Evolutionary conservation across 352 stramenopile species (phyloP), one percentile per base, ranked within the genome.

Genomic region (Globisporangium uncinulatum): DNA sequence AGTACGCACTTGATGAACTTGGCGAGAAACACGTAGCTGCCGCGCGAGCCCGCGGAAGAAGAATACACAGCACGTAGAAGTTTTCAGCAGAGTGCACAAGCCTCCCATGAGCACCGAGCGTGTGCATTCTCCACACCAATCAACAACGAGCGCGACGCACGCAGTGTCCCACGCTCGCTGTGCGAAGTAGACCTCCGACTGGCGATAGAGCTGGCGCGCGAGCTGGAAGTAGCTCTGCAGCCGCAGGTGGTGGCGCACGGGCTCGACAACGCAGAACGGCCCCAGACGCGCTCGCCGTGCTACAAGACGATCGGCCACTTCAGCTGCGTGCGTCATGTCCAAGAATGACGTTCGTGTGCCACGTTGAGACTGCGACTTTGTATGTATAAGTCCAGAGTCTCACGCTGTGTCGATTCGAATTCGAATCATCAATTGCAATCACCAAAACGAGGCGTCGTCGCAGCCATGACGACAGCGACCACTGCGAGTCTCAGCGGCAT

Each of bases 11-110:
- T 88, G 67, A 91, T 86, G 54, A 91, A 89, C 41, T 77, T 82
- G 53, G 77, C 80, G n/a, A 93, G 63, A 52, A 86, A 84, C 42
- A 91, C 83, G 60, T 91, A 93, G n/a, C 83, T 93, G 54, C 19
- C 4, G n/a, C 17, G 17, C 10, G 3, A 24, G 17, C 6, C 13
- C 20, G 1, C 8, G 8, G n/a, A 21, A 13, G 17, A 29, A 20
- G 42, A 29, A 29, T 29, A 29, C 24, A 4, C 24, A 29, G 24
- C 24, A 29, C 24, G 24, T 4, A 29, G 24, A 4, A 29, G 24
- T 29, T 29, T 29, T 29, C 24, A 29, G 24, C 24, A 29, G 24
- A 4, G 24, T 29, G 24, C 24, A 29, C 24, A 29, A 29, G 24
- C 24, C 24, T 1, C 24, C 24, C 24, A 29, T 47, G 17, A 47